Evolutionary conservation across 2,329 filamentous ascomycete genomes (phyloP), one percentile per base, ranked within the genome.

Genomic region (Teratosphaeria epicoccoides): DNA sequence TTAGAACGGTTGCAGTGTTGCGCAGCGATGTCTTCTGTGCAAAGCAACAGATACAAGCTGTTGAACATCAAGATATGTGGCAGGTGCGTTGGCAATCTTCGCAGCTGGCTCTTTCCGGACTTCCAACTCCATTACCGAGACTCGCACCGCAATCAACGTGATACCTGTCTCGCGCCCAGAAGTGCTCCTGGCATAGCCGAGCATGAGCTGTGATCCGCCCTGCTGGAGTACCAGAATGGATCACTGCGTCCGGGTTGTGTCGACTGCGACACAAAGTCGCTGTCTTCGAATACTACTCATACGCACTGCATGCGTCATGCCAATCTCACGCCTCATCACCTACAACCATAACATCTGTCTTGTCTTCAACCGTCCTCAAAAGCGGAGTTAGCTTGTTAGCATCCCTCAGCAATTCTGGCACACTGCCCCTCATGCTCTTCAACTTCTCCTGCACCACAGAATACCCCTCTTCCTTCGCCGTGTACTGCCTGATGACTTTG

Each of bases 401-500:
- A 68, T 96, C 88, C 60, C 89, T 77, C 71, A 95, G 75, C 23
- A 85, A 79, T 40, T 86, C 79, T 1, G 90, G 89, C 60, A 80
- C 77, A 68, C 89, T 91, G 74, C 96, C 93, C n/a, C 84, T 79
- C 63, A 80, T 80, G 25, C 81, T 77, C 48, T 69, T 71, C 29
- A 75, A 49, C 58, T 65, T 73, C 43, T 76, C 75, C 66, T 84
- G 84, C 10, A 95, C 82, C 28, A 82, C 81, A 24, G 84, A 84
- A 67, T 94, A 96, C 49, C 73, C 77, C 49, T 85, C 85, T 73
- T 98, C 91, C 66, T 86, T 84, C n/a, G 85, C 84, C 20, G 87
- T 87, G 64, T 95, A 96, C 71, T 98, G 91, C 56, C 91, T 77
- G 25, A 95, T 84, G 25, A 97, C 84, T 64, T 87, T 81, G 48